Evolutionary conservation across 441 rosid species (phyloP), one percentile per base, ranked within the genome.

Genomic region (Euphorbia schlechtendalii): DNA sequence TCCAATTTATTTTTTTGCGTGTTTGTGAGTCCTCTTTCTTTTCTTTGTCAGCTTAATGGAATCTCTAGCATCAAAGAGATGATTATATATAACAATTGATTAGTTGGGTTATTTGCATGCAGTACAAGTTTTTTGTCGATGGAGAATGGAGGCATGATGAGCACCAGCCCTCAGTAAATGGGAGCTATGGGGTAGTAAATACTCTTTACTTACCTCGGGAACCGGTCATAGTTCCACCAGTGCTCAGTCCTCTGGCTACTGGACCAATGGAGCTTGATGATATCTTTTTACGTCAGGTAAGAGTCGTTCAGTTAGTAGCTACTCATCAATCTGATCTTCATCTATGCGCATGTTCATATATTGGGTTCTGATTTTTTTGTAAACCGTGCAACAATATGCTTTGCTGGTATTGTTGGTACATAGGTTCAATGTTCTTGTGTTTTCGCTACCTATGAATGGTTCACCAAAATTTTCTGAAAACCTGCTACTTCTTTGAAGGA

Each of bases 251-350:
- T 1, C 87, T 73, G 67, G 54, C 74, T 38, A 77, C 76, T 21
- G 80, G 75, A 60, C 71, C 84, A n/a, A 92, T 92, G 96, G 98
- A 92, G 32, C 82, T 92, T 41, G 98, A 92, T 74, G 90, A 83
- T 74, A 81, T 68, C 57, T 63, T 77, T 51, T 51, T 46, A 40
- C 78, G 62, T 60, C 63, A 63, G 77, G 96, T 87, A 80, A 70
- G 83, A 65, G 67, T n/a, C 30, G 20, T n/a, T 65, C 34, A 30
- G 43, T 66, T 18, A 62, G 14, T 38, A 14, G 45, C 59, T 56
- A 27, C 32, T 55, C 38, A 22, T 59, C 36, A 49, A 56, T 21
- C 18, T 32, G 17, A 57, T 20, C 40, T 57, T 52, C 9, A 6
- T 36, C 1, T 25, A 21, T 56, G n/a, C n/a, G n/a, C n/a, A n/a